Conservation (phyloP, 306 rosid species). For the Cucumis hystrix region DNA sequence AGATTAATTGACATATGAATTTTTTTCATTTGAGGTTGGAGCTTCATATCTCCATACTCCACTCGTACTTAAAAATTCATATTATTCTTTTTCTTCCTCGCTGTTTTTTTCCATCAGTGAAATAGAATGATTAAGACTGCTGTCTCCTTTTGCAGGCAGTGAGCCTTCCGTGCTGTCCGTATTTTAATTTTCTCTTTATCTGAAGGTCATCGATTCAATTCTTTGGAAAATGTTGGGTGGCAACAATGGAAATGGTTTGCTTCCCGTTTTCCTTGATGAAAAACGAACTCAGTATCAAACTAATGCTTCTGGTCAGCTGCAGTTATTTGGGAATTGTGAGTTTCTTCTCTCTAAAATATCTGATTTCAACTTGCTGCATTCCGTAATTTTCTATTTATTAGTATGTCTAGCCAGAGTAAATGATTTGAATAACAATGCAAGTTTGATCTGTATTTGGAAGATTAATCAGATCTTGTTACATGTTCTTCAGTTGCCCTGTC, state of each 20-base stretch:
- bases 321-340: conserved; percentile 73
- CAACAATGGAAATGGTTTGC: conserved; percentile 49
- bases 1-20: not conserved
- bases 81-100: not conserved
- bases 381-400: not conserved
- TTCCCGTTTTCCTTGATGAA: conserved; percentile 64
- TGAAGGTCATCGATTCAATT: conserved; percentile 7
- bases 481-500: not conserved
- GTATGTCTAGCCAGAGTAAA: not conserved
- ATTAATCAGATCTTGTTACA: not conserved
- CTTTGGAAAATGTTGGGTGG: conserved; percentile 55
- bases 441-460: not conserved
- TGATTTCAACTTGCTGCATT: not conserved
- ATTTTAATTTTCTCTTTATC: conserved; percentile 9
- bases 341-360: conserved; percentile 9
- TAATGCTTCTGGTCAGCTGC: conserved; percentile 61
- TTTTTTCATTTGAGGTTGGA: not conserved
- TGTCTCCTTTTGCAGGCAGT: conserved; percentile 15
- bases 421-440: not conserved
- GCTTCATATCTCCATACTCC: not conserved
- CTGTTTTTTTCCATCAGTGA: not conserved
- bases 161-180: conserved; percentile 4
- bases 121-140: not conserved
- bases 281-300: conserved; percentile 41
- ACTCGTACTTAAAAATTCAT: not conserved